Evolutionary conservation across 768 basidiomycete genomes (phyloP).

Genomic region (Lepiota venenata): DNA sequence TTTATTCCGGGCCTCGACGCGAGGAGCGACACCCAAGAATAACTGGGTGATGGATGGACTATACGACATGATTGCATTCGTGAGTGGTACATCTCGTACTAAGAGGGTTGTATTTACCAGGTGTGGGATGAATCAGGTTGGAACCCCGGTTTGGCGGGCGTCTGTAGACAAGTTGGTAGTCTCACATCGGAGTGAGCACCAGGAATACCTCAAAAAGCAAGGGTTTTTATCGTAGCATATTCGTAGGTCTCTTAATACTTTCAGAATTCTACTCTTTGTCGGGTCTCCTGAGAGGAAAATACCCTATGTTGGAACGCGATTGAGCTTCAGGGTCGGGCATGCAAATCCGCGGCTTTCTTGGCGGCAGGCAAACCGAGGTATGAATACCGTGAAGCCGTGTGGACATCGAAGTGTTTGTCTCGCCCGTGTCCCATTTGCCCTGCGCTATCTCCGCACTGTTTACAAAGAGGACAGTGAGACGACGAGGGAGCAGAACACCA

Average conservation of each 20-base stretch:
- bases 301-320: neutral
- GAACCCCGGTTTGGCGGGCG: conserved; percentile 48
- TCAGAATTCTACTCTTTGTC: neutral
- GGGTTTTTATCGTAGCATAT: conserved; percentile 36
- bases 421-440: conserved; percentile 6
- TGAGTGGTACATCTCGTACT: conserved; percentile 24
- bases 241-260: neutral
- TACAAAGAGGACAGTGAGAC: neutral
- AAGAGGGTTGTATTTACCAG: conserved; percentile 6
- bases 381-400: neutral
- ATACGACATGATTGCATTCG: conserved; percentile 42
- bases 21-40: conserved; percentile 59
- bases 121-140: conserved; percentile 33
- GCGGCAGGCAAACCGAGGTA: conserved; percentile 1
- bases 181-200: conserved; percentile 44
- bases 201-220: conserved; percentile 35
- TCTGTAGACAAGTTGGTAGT: conserved; percentile 45
- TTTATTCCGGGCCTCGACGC: conserved; percentile 65
- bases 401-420: conserved; percentile 1
- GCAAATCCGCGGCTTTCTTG: neutral
- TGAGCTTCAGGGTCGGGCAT: neutral
- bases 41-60: conserved; percentile 56
- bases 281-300: neutral
- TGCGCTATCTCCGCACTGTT: conserved; percentile 5
- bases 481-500: neutral